Evolutionary conservation across 75 land plant species (phyloP).

Genomic region (Ceratopteris richardii): DNA sequence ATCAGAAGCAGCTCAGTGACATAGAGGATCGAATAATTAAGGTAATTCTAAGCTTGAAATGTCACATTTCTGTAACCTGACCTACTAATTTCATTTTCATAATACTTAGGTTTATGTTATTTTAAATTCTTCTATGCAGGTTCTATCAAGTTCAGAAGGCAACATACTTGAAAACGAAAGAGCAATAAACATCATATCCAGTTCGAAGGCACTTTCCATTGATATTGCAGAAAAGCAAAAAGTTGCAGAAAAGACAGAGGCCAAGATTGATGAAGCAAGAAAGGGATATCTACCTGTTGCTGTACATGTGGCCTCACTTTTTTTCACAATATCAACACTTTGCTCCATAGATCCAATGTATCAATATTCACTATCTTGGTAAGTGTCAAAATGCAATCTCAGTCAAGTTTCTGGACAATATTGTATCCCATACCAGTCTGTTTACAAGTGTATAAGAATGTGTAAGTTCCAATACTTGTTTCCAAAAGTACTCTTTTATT

Average conservation of each 20-base stretch:
- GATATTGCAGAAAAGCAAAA: conserved; percentile 37
- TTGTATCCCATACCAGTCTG: too few species aligned
- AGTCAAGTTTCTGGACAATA: too few species aligned
- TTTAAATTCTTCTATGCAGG: conserved; percentile 9
- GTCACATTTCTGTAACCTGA: too few species aligned
- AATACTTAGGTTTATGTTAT: background rate
- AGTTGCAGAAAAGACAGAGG: conserved; percentile 29
- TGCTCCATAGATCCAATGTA: conserved; percentile 38
- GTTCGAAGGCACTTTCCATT: conserved; percentile 25
- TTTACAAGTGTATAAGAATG: too few species aligned
- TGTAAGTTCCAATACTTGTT: too few species aligned
- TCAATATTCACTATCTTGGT: conserved; percentile 37
- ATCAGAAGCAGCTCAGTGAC: conserved; percentile 31
- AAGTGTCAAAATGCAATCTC: conserved; percentile 1
- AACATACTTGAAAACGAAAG: conserved; percentile 37
- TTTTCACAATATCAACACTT: conserved; percentile 23
- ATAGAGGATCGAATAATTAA: conserved; percentile 34
- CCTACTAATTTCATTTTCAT: background rate
- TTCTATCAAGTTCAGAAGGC: conserved; percentile 31
- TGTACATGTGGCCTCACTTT: conserved; percentile 22
- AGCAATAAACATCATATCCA: conserved; percentile 33
- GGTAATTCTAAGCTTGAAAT: conserved; percentile 6
- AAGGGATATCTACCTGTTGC: conserved; percentile 34
- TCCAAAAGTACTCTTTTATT: too few species aligned
- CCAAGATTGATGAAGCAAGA: conserved; percentile 37